Evolutionary conservation across 2,329 filamentous ascomycete genomes (phyloP).

Genomic region (Botrytis tulipae): DNA sequence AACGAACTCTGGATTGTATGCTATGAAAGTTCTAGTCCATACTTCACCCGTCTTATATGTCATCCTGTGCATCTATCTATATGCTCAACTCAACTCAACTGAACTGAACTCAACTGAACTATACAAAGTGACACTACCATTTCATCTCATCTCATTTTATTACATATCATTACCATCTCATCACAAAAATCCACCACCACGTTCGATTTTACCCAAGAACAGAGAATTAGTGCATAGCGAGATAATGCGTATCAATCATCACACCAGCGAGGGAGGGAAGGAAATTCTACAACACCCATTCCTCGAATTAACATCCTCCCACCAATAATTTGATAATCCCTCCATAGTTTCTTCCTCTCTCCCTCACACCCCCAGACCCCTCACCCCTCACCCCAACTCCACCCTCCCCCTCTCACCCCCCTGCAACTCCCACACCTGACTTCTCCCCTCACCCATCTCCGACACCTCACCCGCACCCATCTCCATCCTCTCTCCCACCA

Average conservation of each 20-base stretch:
- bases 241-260: neutral
- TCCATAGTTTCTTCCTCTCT: too few relatives aligned
- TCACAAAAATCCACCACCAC: neutral
- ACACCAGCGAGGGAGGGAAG: neutral
- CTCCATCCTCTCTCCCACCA: neutral
- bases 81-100: too few relatives aligned
- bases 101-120: too few relatives aligned
- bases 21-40: neutral
- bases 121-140: neutral
- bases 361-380: too few relatives aligned
- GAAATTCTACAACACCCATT: neutral
- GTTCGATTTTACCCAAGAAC: neutral
- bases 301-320: neutral
- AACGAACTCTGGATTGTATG: accelerated
- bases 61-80: neutral
- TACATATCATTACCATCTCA: too few relatives aligned
- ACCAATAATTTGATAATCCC: too few relatives aligned
- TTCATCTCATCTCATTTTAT: too few relatives aligned
- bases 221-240: neutral
- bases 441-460: neutral
- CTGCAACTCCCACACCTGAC: slow-evolving; percentile 4
- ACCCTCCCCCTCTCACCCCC: neutral
- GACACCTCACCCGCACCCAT: too few relatives aligned
- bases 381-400: neutral
- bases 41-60: neutral